phyloP scores from a whole-genome alignment of 2,329 filamentous ascomycete species.

The Diaporthe amygdali region DNA sequence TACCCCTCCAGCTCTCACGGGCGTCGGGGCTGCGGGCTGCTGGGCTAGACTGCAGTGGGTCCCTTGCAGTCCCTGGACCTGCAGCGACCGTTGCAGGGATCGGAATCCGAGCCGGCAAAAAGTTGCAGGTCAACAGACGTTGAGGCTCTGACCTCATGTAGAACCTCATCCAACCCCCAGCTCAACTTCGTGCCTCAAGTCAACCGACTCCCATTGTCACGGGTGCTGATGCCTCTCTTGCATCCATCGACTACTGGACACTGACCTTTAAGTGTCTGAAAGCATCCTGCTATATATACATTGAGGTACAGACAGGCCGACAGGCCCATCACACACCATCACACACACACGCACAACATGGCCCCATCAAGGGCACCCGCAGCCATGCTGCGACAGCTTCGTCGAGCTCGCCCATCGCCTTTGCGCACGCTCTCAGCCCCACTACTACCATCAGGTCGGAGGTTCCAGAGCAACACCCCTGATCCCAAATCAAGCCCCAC shows the following conservation, averaged over 20 bases:
- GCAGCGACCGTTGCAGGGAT: not conserved
- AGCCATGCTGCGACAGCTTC: slow-evolving; percentile 16
- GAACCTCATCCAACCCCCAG: not conserved
- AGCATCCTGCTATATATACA: not conserved
- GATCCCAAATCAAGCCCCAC: not conserved
- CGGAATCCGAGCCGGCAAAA: slow-evolving; percentile 3
- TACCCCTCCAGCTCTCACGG: not conserved
- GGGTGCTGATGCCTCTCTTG: not conserved
- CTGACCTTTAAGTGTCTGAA: not conserved
- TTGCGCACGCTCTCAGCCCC: not conserved
- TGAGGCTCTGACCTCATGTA: slow-evolving; percentile 10
- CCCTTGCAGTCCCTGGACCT: not conserved
- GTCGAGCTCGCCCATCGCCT: not conserved
- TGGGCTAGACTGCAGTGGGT: not conserved
- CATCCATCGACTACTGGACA: not conserved
- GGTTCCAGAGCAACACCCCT: not conserved
- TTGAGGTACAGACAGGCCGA: not conserved
- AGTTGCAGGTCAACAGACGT: not conserved
- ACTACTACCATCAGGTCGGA: slow-evolving; percentile 16
- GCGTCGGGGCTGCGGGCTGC: not conserved
- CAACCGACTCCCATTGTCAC: not conserved
- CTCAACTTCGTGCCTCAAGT: not conserved
- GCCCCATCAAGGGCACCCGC: slow-evolving; percentile 23
- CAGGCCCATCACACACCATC: not conserved
- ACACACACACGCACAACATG: not conserved